Evolutionary conservation across 345 rosid species (phyloP), one percentile per base, ranked within the genome.

Genomic region (Hibiscus syriacus): DNA sequence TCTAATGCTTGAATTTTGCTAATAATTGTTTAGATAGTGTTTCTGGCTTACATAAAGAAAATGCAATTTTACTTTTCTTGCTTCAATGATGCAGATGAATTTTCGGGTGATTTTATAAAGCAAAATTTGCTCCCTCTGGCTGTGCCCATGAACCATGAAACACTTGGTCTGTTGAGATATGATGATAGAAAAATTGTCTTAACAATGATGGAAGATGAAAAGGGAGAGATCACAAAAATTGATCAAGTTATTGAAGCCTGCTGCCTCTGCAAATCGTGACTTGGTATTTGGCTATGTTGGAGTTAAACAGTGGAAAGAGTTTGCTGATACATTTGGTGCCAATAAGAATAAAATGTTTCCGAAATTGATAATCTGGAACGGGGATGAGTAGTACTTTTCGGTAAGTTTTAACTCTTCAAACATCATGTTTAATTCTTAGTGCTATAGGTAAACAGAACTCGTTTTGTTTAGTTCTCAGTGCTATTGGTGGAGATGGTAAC

Each of bases 221-320:
- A 74, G 50, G 91, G 84, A 5, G 91, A 82, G 76, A 57, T 72
- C 90, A 16, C 82, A 70, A 60, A 84, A 84, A 56, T 73, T 90
- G 84, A 74, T 76, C 75, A 85, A 82, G 72, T 71, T 81, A 50
- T 66, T 93, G 78, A 90, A 86, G 79, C 90, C 94, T 73, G 97
- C 97, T 73, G 97, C 96, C 73, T 80, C 85, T 71, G 97, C 97
- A 41, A 93, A 93, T 83, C 94, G 87, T 8, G 86, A 90, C 75
- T 77, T 93, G 66, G 88, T 89, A 38, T 93, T 93, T 80, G 96
- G 82, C 16, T 93, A 85, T 73, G 92, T 87, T 2, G 98, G 97
- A 71, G 74, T 89, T 66, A 78, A 83, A 71, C 96, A 87, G 71
- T 93, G 85, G 76, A 85, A 73, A 73, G 97, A 87, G 7, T 90